Base-by-base conservation (phyloP, 2,329 filamentous ascomycete species). In the Periconia macrospinosa region DNA sequence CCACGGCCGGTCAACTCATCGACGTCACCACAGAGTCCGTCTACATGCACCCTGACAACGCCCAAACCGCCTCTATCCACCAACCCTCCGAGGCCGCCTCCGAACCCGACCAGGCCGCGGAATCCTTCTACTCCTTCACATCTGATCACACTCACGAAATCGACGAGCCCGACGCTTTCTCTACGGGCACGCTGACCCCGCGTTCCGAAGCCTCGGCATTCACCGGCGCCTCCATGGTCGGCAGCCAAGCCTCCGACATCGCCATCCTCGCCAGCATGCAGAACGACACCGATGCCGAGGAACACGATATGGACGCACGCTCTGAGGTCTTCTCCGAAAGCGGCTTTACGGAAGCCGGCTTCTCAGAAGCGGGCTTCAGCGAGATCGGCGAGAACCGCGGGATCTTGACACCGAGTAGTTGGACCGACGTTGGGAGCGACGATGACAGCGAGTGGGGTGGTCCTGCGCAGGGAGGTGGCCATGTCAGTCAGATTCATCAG, bases 351-450 rank as follows among this genome's bases (percentile, higher is more conserved):
- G 73, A 75, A 19, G 71, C 70, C 13, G 67, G 58, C 2, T 68
- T 71, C 57, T 69, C 63, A 0, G 70, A 73, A 30, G 62, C 59
- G 1, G 66, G 68, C 0, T 72, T 71, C 53, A 70, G 69, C 41
- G 72, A 73, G 45, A 54, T 66, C 6, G 60, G 54, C 0, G 60
- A 64, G 18, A 51, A 63, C 15, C 13, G 17, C 14, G 73, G 73
- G 15, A 60, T 69, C 15, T 66, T 69, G 65, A 76, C 74, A 7
- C 74, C 74, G 10, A 67, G 57, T 14, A 70, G 66, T 20, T 76
- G 74, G 74, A 73, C 71, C 40, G 73, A 76, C 52, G 67, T 76
- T 10, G 74, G 71, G 2, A 75, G 71, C 52, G 73, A 75, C 45
- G 67, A 69, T 42, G 72, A 70, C 53, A 75, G 73, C 37, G 73